Base-by-base conservation (phyloP, 2,329 filamentous ascomycete species). In the Madurella fahalii region DNA sequence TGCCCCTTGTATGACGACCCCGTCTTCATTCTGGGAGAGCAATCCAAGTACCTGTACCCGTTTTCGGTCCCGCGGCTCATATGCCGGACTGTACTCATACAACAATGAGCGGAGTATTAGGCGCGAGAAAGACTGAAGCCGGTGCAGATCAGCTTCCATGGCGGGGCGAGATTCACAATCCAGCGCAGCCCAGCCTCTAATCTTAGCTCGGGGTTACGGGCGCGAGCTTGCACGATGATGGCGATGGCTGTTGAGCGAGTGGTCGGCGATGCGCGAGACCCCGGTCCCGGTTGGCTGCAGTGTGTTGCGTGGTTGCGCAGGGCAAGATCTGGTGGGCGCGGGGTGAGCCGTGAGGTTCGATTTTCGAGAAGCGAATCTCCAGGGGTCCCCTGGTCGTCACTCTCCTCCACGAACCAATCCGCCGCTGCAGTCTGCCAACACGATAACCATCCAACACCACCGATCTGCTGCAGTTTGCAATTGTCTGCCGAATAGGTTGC, bases 261-360 rank as follows among this genome's bases (percentile, higher is more conserved):
- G 47, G 42, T 40, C 50, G 37, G 34, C 48, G 46, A 50, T 37
- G 43, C 50, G 25, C 39, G 17, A 48, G 37, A 34, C 39, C 42
- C 52, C 51, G 51, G 53, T 41, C 50, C 51, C 47, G 53, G 56
- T 56, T 58, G 57, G 57, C 55, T 52, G 54, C 50, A 18, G 49
- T 46, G 34, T 37, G 9, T 9, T 5, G 54, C 50, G 30, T 54
- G 50, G 47, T 54, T 52, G 18, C 51, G 56, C 59, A 60, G 34
- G 41, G 47, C 47, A 40, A 57, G 58, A 63, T 62, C 60, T 40
- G 16, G 32, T 39, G 17, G 47, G 52, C 58, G 62, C 61, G 59
- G 62, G 62, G 59, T 56, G 52, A 49, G 48, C 61, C 61, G 58
- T 61, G 58, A 59, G 60, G 59, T 60, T 56, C 42, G 43, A 18